phyloP scores from a whole-genome alignment of 495 filamentous ascomycete species.

The Aspergillus conjunctus region DNA sequence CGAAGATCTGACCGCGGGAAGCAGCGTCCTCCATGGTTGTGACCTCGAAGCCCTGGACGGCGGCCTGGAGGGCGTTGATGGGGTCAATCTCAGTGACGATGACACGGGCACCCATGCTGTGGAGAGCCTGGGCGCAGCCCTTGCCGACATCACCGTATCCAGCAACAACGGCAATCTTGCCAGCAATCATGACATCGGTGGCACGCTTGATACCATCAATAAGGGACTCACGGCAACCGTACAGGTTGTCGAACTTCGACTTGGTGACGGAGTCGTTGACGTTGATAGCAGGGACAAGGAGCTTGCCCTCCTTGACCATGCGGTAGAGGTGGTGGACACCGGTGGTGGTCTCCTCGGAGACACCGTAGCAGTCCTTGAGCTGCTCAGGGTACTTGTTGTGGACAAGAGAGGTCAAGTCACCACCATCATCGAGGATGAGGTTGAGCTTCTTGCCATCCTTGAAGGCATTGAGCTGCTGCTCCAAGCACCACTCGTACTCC shows the following conservation, averaged over 20 bases:
- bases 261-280: constrained; percentile 99
- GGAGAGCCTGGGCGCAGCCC: constrained; percentile 94
- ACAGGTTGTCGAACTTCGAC: constrained; percentile 99
- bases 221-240: constrained; percentile 98
- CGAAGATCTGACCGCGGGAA: constrained; percentile 89
- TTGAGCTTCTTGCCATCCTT: constrained; percentile 95
- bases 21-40: constrained; percentile 97
- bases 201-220: constrained; percentile 99
- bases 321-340: constrained; percentile 99
- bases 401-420: constrained; percentile 93
- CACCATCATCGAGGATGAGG: constrained; percentile 98
- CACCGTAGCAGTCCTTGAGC: constrained; percentile 95
- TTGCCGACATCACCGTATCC: constrained; percentile 99
- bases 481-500: constrained; percentile 99
- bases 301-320: constrained; percentile 90
- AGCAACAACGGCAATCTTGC: constrained; percentile 95
- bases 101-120: constrained; percentile 96
- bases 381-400: constrained; percentile 97
- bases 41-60: constrained; percentile 95
- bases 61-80: constrained; percentile 99
- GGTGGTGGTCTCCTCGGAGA: constrained; percentile 99
- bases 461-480: constrained; percentile 97
- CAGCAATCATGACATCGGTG: constrained; percentile 99
- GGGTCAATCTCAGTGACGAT: constrained; percentile 97
- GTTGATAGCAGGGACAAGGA: constrained; percentile 95